Percentiles rank a stretch among this genome's conserved stretches.
phyloP scores from a whole-genome alignment of 495 filamentous ascomycete genomes.

The Aspergillus leporis region DNA sequence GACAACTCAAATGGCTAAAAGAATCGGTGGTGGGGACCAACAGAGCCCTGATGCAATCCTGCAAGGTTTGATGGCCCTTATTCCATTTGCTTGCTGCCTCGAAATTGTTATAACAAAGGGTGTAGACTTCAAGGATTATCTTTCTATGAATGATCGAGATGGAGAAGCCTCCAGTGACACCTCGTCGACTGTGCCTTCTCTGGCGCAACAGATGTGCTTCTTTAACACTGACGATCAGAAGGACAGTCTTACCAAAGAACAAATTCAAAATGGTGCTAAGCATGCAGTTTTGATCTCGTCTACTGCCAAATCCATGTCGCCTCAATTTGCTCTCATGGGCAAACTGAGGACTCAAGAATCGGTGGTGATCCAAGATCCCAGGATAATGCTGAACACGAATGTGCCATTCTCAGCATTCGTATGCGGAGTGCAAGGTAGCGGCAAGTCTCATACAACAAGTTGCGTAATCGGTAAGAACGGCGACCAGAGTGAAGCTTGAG shows the following conservation, averaged over 20 bases:
- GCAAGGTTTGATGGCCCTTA: background rate
- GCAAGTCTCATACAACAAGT: slow-evolving; percentile 2
- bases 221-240: background rate
- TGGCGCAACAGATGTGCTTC: background rate
- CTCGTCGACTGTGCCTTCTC: background rate
- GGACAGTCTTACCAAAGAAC: background rate
- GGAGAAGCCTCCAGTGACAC: background rate
- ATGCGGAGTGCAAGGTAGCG: slow-evolving; percentile 8
- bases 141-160: background rate
- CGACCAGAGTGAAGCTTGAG: slow-evolving; percentile 36
- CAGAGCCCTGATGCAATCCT: background rate
- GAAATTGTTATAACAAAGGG: background rate
- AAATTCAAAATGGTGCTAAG: slow-evolving; percentile 21
- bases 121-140: background rate
- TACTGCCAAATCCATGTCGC: slow-evolving; percentile 18
- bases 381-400: slow-evolving; percentile 19
- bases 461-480: slow-evolving; percentile 1
- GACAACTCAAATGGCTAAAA: background rate
- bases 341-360: slow-evolving; percentile 12
- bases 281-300: slow-evolving; percentile 23
- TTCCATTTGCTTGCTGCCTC: background rate
- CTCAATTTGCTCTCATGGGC: slow-evolving; percentile 26
- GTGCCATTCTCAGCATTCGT: slow-evolving; percentile 6
- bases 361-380: slow-evolving; percentile 7
- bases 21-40: background rate